Percentiles rank a stretch among this genome's conserved stretches.
phyloP scores from a whole-genome alignment of 202 grass and related monocot species.

The Thinopyrum obtusiflorum region DNA sequence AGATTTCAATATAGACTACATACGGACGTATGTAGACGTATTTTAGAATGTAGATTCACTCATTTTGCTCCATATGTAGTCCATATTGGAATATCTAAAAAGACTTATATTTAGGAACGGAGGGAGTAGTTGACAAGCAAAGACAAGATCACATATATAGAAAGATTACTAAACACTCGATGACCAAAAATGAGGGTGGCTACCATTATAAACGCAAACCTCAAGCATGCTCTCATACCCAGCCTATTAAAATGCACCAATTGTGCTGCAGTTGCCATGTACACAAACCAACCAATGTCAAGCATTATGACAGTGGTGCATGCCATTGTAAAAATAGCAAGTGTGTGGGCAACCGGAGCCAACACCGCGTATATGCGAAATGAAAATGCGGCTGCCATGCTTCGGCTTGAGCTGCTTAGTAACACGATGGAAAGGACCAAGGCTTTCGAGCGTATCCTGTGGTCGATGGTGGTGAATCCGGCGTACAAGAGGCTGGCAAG shows the following conservation, averaged over 20 bases:
- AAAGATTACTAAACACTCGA: not conserved
- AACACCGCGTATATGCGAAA: not conserved
- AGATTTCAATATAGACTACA: too few relatives aligned
- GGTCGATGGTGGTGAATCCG: not conserved
- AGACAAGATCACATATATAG: not conserved
- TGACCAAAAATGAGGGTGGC: not conserved
- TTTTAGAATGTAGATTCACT: too few relatives aligned
- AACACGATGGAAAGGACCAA: not conserved
- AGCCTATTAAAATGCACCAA: not conserved
- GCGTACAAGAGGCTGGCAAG: not conserved
- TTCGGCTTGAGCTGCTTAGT: not conserved
- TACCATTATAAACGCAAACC: not conserved
- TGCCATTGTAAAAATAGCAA: not conserved
- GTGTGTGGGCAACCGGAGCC: not conserved
- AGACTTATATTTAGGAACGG: too few relatives aligned
- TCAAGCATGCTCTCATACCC: not conserved
- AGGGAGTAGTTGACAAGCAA: not conserved
- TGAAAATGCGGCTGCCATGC: not conserved
- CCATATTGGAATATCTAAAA: too few relatives aligned
- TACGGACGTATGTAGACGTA: too few relatives aligned
- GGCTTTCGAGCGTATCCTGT: rapidly evolving
- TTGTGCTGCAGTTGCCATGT: too few relatives aligned
- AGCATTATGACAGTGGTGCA: not conserved
- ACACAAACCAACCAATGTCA: not conserved
- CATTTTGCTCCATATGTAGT: too few relatives aligned